Percentiles rank a stretch among this genome's conserved stretches.
Conservation (phyloP, 1,284 basidiomycete species). For the Cryptococcus sp. region DNA sequence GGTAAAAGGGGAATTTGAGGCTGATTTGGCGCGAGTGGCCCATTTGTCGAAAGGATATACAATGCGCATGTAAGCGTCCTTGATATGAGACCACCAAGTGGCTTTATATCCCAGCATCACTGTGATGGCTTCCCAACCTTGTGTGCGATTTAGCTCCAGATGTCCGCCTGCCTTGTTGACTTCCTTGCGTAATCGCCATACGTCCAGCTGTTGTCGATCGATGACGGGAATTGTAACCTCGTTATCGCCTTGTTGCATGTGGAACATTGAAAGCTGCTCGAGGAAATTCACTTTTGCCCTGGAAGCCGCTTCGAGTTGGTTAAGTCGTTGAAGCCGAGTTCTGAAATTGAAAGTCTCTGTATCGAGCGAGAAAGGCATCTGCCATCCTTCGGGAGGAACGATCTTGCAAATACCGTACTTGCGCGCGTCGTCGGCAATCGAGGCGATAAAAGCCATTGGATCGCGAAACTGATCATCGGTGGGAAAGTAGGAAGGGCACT, state of each 20-base stretch:
- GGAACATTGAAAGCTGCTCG: constrained; percentile 91
- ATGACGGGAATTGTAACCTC: constrained; percentile 87
- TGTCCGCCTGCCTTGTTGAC: constrained; percentile 86
- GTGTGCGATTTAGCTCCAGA: constrained; percentile 68
- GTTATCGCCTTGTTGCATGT: constrained; percentile 83
- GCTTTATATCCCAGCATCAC: constrained; percentile 69
- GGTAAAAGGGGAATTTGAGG: constrained; percentile 37
- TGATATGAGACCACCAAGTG: constrained; percentile 56
- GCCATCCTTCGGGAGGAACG: constrained; percentile 89
- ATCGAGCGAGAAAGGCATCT: constrained; percentile 95
- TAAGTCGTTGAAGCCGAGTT: constrained; percentile 90
- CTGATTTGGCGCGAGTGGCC: constrained; percentile 67
- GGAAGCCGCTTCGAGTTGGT: constrained; percentile 95
- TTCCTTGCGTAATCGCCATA: constrained; percentile 90
- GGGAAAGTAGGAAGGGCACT: constrained; percentile 89
- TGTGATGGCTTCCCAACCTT: constrained; percentile 85
- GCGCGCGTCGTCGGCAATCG: constrained; percentile 72
- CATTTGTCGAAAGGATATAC: constrained; percentile 94
- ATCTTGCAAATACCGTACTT: constrained; percentile 94
- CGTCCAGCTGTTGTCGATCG: constrained; percentile 85
- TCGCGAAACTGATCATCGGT: constrained; percentile 87
- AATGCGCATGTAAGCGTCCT: constrained; percentile 84
- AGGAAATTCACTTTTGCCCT: constrained; percentile 95
- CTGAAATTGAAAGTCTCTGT: constrained; percentile 78
- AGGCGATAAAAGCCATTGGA: constrained; percentile 92